A percentile compares a stretch with the other conserved stretches of the same genome.
Conservation (phyloP, 495 filamentous ascomycete genomes). For the Penicillium samsonianum region DNA sequence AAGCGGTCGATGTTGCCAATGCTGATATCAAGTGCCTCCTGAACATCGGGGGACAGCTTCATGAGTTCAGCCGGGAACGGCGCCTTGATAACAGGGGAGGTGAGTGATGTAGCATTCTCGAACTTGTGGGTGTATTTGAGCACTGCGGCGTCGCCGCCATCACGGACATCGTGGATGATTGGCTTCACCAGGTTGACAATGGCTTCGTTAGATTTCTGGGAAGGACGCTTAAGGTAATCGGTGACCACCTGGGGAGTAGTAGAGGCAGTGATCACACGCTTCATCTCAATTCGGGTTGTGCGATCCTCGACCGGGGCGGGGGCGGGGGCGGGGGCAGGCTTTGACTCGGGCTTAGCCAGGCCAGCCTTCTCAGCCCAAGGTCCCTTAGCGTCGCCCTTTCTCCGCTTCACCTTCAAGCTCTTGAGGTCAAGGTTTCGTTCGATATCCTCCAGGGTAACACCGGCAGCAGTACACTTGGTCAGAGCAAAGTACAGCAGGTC, state of each 20-base stretch:
- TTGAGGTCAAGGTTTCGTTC: conserved; percentile 92
- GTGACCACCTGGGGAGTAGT: conserved; percentile 61
- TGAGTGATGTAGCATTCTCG: conserved; percentile 88
- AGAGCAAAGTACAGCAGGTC: conserved; percentile 96
- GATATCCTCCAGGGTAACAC: conserved; percentile 82
- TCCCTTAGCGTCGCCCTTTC: conserved; percentile 90
- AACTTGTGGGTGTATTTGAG: conserved; percentile 95
- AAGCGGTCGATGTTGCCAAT: conserved; percentile 94
- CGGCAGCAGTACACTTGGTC: conserved; percentile 79
- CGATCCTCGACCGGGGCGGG: conserved; percentile 50
- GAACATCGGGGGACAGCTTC: conserved; percentile 78
- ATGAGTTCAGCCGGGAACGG: conserved; percentile 84
- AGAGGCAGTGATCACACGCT: conserved; percentile 65
- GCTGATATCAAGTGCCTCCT: conserved; percentile 86
- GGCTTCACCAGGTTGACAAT: conserved; percentile 89
- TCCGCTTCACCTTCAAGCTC: conserved; percentile 86
- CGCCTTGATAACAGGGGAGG: conserved; percentile 81
- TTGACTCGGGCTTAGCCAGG: conserved; percentile 46
- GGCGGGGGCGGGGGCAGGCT: conserved; percentile 44
- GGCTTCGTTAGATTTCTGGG: conserved; percentile 85
- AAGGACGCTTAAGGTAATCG: conserved; percentile 78
- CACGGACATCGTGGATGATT: conserved; percentile 82
- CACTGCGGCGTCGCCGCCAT: conserved; percentile 80
- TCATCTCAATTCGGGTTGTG: conserved; percentile 77
- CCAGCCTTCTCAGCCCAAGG: conserved; percentile 83